phyloP scores from a whole-genome alignment of 2,329 filamentous ascomycete species.

The Penicillium psychrosexuale region DNA sequence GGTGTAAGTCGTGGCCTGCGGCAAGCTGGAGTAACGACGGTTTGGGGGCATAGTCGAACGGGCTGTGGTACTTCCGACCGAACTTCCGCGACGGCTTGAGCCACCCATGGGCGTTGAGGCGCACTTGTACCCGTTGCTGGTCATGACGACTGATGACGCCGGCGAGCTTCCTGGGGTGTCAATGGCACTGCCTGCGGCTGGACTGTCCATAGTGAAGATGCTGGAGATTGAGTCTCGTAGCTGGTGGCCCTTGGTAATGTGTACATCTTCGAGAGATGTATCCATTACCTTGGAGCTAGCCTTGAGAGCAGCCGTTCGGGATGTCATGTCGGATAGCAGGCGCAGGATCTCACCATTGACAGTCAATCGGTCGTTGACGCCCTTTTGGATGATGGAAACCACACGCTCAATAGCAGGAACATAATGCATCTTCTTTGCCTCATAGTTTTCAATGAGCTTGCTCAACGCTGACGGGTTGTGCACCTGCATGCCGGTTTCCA shows the following conservation, averaged over 20 bases:
- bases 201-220: slow-evolving; percentile 79
- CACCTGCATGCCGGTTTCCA: slow-evolving; percentile 71
- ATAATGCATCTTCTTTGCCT: slow-evolving; percentile 92
- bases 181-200: slow-evolving; percentile 64
- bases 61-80: slow-evolving; percentile 41
- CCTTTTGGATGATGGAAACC: slow-evolving; percentile 87
- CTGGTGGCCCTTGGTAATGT: slow-evolving; percentile 62
- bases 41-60: slow-evolving; percentile 40
- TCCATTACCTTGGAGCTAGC: slow-evolving; percentile 76
- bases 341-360: slow-evolving; percentile 94
- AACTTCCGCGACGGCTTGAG: slow-evolving; percentile 49
- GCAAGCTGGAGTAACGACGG: slow-evolving; percentile 50
- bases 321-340: slow-evolving; percentile 78
- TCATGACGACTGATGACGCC: slow-evolving; percentile 61
- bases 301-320: slow-evolving; percentile 75
- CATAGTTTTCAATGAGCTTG: slow-evolving; percentile 89
- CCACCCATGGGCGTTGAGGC: slow-evolving; percentile 44
- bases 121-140: slow-evolving; percentile 51
- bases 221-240: slow-evolving; percentile 90
- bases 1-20: slow-evolving; percentile 33
- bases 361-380: slow-evolving; percentile 90
- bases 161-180: slow-evolving; percentile 72
- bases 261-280: slow-evolving; percentile 67
- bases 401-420: slow-evolving; percentile 90
- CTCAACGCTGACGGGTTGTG: slow-evolving; percentile 66